phyloP scores from a whole-genome alignment of 495 filamentous ascomycete species.

The Aspergillus bertholletiae region DNA sequence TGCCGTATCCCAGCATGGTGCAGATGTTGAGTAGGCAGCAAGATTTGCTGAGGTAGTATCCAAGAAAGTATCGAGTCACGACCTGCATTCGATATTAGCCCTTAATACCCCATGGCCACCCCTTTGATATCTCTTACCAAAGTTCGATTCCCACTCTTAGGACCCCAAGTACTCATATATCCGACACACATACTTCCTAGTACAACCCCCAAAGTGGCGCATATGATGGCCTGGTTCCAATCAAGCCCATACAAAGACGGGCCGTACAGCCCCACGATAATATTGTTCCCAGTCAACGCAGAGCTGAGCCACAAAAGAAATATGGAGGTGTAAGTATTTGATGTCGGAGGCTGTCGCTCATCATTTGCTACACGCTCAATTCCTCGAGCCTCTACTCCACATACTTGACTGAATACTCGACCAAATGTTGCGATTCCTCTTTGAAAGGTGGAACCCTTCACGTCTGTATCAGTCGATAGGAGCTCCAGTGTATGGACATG shows the following conservation, averaged over 20 bases:
- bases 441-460: neutral
- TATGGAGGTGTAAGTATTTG: conserved; percentile 48
- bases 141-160: conserved; percentile 11
- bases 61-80: conserved; percentile 64
- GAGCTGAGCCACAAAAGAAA: conserved; percentile 12
- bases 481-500: neutral
- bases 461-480: neutral
- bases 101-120: conserved; percentile 64
- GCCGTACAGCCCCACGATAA: conserved; percentile 13
- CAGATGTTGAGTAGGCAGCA: conserved; percentile 62
- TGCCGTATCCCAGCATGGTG: conserved; percentile 61
- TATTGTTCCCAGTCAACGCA: conserved; percentile 10
- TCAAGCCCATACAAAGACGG: conserved; percentile 4
- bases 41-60: conserved; percentile 67
- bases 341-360: conserved; percentile 30
- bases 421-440: neutral
- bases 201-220: conserved; percentile 4
- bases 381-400: conserved; percentile 57
- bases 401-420: conserved; percentile 1
- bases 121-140: conserved; percentile 44
- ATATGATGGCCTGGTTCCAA: conserved; percentile 5
- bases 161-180: conserved; percentile 14
- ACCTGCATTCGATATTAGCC: conserved; percentile 60
- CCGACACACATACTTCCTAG: conserved; percentile 7
- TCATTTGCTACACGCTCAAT: conserved; percentile 58